Base-by-base conservation (phyloP, 768 basidiomycete genomes). In the Naganishia antarctica region DNA sequence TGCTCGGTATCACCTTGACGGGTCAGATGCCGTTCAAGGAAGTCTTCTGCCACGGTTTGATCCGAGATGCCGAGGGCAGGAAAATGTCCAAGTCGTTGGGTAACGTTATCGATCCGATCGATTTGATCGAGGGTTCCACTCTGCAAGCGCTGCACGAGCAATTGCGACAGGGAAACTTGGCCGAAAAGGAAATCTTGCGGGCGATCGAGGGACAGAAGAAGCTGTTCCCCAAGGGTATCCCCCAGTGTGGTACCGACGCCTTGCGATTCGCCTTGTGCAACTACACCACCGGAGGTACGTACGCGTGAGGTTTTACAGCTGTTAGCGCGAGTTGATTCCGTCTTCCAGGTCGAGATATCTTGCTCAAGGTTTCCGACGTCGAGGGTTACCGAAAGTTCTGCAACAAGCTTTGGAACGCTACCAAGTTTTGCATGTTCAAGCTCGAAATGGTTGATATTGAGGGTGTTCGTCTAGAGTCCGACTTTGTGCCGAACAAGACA, bases 341-440 rank as follows among this genome's bases (percentile, higher is more conserved):
- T 29, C 3, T 58, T 41, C 6, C 65, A 91, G 92, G 91, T 29
- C 89, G 93, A 47, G 94, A 98, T 78, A 94, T 99, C 80, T 96
- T 97, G 76, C 81, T 99, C 66, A 92, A 98, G 74, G 92, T 99
- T 70, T 79, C 91, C 67, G 87, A 92, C 59, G 91, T 98, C 32
- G 93, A 98, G 79, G 96, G 93, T 1, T 98, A 98, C 78, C 86
- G 96, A 78, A 98, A 98, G 79, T 99, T 99, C 82, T 98, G 96
- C 81, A 99, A 99, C 81, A 98, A 98, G 81, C 86, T 98, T 28
- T 98, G 94, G 83, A 99, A 99, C 74, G 96, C 96, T 0, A 97
- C 92, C 50, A 93, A 93, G 78, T 98, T 99, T 71, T 94, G 93
- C n/a, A 91, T 98, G 88, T 85, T 97, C 77, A 94, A 94, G 80